Evolutionary conservation across 768 basidiomycete genomes (phyloP).

Genomic region (Suillus placidus): DNA sequence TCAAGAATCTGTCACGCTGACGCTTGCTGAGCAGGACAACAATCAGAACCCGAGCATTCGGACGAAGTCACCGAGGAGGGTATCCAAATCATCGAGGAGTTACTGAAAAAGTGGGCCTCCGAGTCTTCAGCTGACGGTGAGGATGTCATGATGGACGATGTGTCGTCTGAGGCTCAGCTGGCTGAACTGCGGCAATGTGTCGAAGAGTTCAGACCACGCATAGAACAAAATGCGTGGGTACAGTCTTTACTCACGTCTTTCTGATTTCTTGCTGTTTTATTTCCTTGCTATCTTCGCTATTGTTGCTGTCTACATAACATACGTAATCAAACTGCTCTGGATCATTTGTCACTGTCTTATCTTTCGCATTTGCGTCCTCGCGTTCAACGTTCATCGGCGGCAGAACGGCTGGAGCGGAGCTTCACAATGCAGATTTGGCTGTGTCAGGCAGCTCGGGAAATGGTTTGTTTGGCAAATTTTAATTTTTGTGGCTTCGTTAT

Average conservation of each 20-base stretch:
- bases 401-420: too few relatives aligned
- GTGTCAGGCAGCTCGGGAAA: too few relatives aligned
- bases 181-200: slow-evolving; percentile 60
- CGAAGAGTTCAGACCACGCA: slow-evolving; percentile 62
- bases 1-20: slow-evolving; percentile 6
- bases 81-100: slow-evolving; percentile 74
- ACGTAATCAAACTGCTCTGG: slow-evolving; percentile 1
- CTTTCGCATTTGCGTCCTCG: not conserved
- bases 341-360: not conserved
- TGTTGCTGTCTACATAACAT: slow-evolving; percentile 8
- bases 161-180: slow-evolving; percentile 39
- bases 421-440: too few relatives aligned
- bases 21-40: slow-evolving; percentile 21
- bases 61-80: slow-evolving; percentile 75
- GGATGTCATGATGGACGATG: slow-evolving; percentile 56
- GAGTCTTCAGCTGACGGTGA: slow-evolving; percentile 40
- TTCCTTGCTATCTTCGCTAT: not conserved
- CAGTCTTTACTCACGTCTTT: slow-evolving; percentile 54
- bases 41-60: slow-evolving; percentile 48
- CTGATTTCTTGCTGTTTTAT: slow-evolving; percentile 21
- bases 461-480: too few relatives aligned
- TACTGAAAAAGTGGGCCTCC: slow-evolving; percentile 69
- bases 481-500: too few relatives aligned
- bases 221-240: slow-evolving; percentile 83
- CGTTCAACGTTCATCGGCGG: too few relatives aligned